Percentiles rank a stretch among this genome's conserved stretches.
These are phyloP conservation scores for Phytophthora capsici DNA, from an alignment of 352 stramenopile species.

Conservation along the genomic window DNA sequence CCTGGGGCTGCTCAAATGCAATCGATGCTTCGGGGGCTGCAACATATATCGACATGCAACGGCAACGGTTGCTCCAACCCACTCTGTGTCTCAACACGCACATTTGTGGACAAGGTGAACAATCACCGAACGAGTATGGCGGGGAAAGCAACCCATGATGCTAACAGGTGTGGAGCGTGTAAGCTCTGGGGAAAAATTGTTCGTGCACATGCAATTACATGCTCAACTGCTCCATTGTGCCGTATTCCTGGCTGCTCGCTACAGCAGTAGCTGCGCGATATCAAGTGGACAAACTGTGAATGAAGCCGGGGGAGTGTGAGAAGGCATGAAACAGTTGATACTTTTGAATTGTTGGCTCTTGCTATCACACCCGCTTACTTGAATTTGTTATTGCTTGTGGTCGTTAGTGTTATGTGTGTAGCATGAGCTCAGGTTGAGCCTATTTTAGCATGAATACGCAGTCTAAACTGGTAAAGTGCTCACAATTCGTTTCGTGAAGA, in stretches of 20 bases:
- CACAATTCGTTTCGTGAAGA: slow-evolving; percentile 11
- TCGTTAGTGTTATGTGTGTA: not conserved
- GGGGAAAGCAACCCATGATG: slow-evolving; percentile 33
- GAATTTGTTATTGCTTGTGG: slow-evolving; percentile 13
- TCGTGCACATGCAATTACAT: slow-evolving; percentile 37
- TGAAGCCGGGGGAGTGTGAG: slow-evolving; percentile 11
- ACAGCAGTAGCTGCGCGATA: slow-evolving; percentile 6
- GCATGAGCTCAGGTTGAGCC: not conserved
- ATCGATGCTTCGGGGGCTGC: slow-evolving; percentile 58
- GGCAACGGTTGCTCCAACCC: slow-evolving; percentile 51
- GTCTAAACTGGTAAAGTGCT: slow-evolving; percentile 6
- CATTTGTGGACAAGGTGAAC: slow-evolving; percentile 62
- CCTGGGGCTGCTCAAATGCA: slow-evolving; percentile 58
- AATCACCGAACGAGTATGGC: slow-evolving; percentile 39
- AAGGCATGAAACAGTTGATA: not conserved
- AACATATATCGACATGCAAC: slow-evolving; percentile 49
- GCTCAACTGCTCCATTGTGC: slow-evolving; percentile 30
- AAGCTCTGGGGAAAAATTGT: slow-evolving; percentile 64
- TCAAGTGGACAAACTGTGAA: slow-evolving; percentile 9
- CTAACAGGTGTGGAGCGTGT: slow-evolving; percentile 54
- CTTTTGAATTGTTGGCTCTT: slow-evolving; percentile 6
- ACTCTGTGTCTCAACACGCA: slow-evolving; percentile 59
- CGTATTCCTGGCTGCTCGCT: slow-evolving; percentile 49
- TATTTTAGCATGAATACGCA: slow-evolving; percentile 9
- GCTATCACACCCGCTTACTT: slow-evolving; percentile 8